Percentiles rank a stretch among this genome's conserved stretches.
These are phyloP conservation scores for Gypsophila paniculata DNA, from an alignment of 179 eudicot genomes.

Conservation along the genomic window DNA sequence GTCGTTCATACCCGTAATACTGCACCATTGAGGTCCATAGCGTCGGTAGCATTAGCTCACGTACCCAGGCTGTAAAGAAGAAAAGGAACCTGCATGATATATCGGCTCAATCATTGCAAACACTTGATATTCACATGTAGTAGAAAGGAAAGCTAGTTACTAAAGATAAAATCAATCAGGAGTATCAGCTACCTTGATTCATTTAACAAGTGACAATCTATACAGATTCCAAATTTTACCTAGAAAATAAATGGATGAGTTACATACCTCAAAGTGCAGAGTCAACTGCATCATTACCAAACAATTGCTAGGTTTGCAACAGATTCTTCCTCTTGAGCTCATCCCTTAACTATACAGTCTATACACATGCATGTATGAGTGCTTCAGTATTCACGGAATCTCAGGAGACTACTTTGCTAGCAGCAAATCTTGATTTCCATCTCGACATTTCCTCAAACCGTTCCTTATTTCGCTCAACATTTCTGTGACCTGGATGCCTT, in stretches of 20 bases:
- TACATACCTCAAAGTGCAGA: slow-evolving; percentile 17
- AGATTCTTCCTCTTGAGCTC: slow-evolving; percentile 10
- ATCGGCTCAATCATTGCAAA: neutral
- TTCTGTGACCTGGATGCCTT: slow-evolving; percentile 51
- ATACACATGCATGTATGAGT: neutral
- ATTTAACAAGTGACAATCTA: neutral
- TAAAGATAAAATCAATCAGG: neutral
- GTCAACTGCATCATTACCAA: slow-evolving; percentile 8
- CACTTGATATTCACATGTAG: slow-evolving; percentile 5
- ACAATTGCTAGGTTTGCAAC: neutral
- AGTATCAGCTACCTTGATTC: neutral
- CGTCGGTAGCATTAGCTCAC: slow-evolving; percentile 9
- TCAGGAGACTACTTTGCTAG: slow-evolving; percentile 2
- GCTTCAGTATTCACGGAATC: slow-evolving; percentile 15
- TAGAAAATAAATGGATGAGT: neutral
- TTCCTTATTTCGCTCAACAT: slow-evolving; percentile 68
- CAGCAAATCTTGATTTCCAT: slow-evolving; percentile 22
- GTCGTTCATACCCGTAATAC: slow-evolving; percentile 20
- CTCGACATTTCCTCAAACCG: slow-evolving; percentile 55
- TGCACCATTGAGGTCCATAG: slow-evolving; percentile 13
- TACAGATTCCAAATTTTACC: neutral
- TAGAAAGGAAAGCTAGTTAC: neutral
- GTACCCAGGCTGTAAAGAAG: slow-evolving; percentile 12
- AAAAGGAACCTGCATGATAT: neutral
- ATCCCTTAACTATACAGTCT: neutral